Conservation (phyloP, 1,284 basidiomycete genomes). For the Malassezia pachydermatis region DNA sequence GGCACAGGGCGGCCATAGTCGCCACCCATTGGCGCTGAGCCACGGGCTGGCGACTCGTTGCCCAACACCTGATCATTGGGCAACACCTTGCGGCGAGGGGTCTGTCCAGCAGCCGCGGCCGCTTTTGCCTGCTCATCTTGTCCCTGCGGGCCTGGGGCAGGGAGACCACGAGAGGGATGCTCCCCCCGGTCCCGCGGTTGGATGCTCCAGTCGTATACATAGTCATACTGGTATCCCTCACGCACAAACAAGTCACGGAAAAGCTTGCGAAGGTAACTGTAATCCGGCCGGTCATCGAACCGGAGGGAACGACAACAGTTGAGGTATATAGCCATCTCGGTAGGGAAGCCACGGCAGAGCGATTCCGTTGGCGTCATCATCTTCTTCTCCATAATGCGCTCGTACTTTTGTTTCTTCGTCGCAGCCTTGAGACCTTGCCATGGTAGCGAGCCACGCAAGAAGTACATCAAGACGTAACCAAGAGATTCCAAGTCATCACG, state of each 20-base stretch:
- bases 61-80: slow-evolving; percentile 17
- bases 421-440: slow-evolving; percentile 48
- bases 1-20: slow-evolving; percentile 13
- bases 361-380: slow-evolving; percentile 49
- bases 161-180: slow-evolving; percentile 20
- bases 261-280: slow-evolving; percentile 48
- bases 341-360: slow-evolving; percentile 48
- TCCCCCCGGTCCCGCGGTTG: slow-evolving; percentile 41
- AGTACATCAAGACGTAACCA: slow-evolving; percentile 48
- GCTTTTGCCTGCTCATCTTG: slow-evolving; percentile 13
- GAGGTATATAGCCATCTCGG: slow-evolving; percentile 49
- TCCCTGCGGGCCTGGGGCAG: slow-evolving; percentile 21
- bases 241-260: slow-evolving; percentile 50
- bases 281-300: slow-evolving; percentile 49
- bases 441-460: slow-evolving; percentile 46
- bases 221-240: slow-evolving; percentile 49
- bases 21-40: neutral
- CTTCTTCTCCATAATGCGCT: slow-evolving; percentile 49
- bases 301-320: slow-evolving; percentile 49
- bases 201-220: slow-evolving; percentile 49
- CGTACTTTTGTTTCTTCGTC: slow-evolving; percentile 49
- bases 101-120: slow-evolving; percentile 23
- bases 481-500: slow-evolving; percentile 47
- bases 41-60: slow-evolving; percentile 1
- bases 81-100: slow-evolving; percentile 45